Evolutionary conservation across 2,329 filamentous ascomycete genomes (phyloP), one percentile per base, ranked within the genome.

Genomic region (Raffaelea ambrosiae): DNA sequence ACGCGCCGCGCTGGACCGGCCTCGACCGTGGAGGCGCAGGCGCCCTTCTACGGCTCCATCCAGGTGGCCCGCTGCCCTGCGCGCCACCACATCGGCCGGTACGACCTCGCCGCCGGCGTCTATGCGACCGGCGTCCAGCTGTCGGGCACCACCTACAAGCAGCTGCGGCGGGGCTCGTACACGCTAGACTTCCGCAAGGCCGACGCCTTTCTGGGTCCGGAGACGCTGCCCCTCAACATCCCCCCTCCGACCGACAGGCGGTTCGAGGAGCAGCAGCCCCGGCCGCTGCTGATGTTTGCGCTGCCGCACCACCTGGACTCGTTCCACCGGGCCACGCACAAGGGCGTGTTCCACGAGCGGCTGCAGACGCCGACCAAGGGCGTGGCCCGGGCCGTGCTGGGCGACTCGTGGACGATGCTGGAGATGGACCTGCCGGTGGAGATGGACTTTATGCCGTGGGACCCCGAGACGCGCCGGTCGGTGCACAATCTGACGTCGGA

Each of bases 351-450:
- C 7, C 62, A 68, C 4, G 62, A 93, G 2, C 71, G 77, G 53
- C 68, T 97, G 46, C 78, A 83, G 48, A 91, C 88, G 1, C 85
- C 88, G 0, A 95, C 88, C 19, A 97, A 96, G 66, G 93, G 93
- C 11, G 67, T 79, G 14, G 86, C 85, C 8, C 85, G 77, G 1
- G 85, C 83, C 1, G 76, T 96, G 0, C 66, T 83, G 46, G 85
- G 79, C 11, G 79, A 86, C 57, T 71, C 68, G 2, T 95, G 89
- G 85, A 88, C 81, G 0, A 81, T 96, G 75, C 61, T 80, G 8
- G 91, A 97, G 62, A 64, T 70, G 0, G 65, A 77, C n/a, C 72
- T 97, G 52, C 88, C 91, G 0, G 68, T 77, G 0, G 71, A 73
- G 43, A 86, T 97, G 72, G 79, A 76, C 0, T 94, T 96, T 59